Percentiles rank a stretch among this genome's conserved stretches.
These are phyloP conservation scores for Petunia secreta DNA, from an alignment of 257 asterid species.

Conservation along the genomic window DNA sequence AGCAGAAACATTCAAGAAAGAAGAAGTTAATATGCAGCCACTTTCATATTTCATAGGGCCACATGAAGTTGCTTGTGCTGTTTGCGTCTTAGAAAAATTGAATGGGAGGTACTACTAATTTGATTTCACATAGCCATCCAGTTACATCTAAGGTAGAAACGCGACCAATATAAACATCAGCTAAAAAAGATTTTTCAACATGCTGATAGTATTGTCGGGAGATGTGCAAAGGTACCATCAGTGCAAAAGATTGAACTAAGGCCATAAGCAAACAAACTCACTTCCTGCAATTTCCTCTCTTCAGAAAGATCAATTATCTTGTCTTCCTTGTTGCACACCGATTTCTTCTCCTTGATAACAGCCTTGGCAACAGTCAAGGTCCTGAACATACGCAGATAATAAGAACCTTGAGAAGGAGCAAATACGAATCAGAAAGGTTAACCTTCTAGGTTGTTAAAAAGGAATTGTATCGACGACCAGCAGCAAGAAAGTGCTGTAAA, in stretches of 20 bases:
- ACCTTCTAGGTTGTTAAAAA: constrained; percentile 14
- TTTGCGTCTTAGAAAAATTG: background rate
- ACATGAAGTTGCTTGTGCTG: background rate
- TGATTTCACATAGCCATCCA: constrained; percentile 4
- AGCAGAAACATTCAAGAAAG: background rate
- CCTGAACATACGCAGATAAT: constrained; percentile 53
- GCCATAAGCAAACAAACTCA: constrained; percentile 45
- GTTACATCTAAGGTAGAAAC: constrained; percentile 11
- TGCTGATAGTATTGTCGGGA: background rate
- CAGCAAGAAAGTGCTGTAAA: constrained; percentile 17
- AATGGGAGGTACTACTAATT: background rate
- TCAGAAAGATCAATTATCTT: constrained; percentile 68
- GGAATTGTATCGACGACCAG: constrained; percentile 6
- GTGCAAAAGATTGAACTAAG: constrained; percentile 20
- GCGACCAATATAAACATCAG: constrained; percentile 14
- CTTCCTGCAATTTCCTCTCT: constrained; percentile 73
- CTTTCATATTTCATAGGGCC: background rate
- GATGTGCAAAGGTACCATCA: background rate
- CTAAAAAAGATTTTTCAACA: constrained; percentile 12
- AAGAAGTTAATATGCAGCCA: background rate
- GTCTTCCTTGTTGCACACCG: constrained; percentile 69
- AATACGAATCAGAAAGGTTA: constrained; percentile 21
- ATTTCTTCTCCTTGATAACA: constrained; percentile 74
- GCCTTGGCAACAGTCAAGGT: constrained; percentile 70
- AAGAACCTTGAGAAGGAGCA: constrained; percentile 29